phyloP scores from a whole-genome alignment of 208 protist genomes.

The Trypanosoma theileri region DNA sequence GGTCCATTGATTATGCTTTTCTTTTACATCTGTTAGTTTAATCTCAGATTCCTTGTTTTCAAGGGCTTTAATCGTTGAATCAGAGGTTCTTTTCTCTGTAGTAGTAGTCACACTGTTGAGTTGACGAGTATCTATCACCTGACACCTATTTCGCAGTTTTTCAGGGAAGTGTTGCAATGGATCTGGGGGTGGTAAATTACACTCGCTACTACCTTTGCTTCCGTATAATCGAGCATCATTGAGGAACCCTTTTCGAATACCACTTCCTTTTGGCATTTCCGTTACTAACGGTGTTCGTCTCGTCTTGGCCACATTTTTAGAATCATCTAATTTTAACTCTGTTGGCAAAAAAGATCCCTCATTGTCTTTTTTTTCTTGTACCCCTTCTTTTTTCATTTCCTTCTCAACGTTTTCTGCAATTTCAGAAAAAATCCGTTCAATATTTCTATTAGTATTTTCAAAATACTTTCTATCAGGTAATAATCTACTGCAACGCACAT shows the following conservation, averaged over 20 bases:
- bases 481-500: constrained; percentile 41
- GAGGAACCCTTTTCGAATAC: constrained; percentile 80
- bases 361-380: not conserved
- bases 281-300: constrained; percentile 46
- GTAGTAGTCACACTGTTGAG: not conserved
- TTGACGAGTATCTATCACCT: constrained; percentile 68
- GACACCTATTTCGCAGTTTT: constrained; percentile 66
- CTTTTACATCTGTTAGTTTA: not conserved
- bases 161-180: constrained; percentile 72
- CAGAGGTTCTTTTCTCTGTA: not conserved
- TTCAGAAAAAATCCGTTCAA: constrained; percentile 20
- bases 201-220: constrained; percentile 52
- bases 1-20: constrained; percentile 8
- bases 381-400: constrained; percentile 14
- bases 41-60: not conserved
- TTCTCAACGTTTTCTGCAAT: constrained; percentile 25
- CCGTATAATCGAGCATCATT: constrained; percentile 56
- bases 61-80: not conserved
- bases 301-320: constrained; percentile 4
- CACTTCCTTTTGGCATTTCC: constrained; percentile 49
- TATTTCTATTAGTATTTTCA: constrained; percentile 9
- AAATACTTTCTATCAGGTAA: constrained; percentile 46
- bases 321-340: constrained; percentile 24
- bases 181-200: constrained; percentile 50
- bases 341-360: constrained; percentile 3